Evolutionary conservation across 2,329 filamentous ascomycete genomes (phyloP).

Genomic region (Sporothrix humicola): DNA sequence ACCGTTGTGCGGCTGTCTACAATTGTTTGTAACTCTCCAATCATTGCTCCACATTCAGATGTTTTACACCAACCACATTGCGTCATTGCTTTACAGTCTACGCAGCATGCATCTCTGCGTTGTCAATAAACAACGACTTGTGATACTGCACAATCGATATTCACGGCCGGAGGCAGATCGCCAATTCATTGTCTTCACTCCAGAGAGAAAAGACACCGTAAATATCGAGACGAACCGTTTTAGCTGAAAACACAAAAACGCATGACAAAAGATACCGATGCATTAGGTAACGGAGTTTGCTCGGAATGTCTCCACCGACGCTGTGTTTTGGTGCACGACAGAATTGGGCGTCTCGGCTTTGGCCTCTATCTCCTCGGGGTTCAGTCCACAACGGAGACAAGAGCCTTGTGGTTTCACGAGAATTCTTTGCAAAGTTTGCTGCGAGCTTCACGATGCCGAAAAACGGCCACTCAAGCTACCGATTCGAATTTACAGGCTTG

Average conservation of each 20-base stretch:
- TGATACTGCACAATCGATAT: background rate
- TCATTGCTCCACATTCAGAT: too few species aligned
- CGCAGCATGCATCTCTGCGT: too few species aligned
- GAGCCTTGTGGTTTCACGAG: background rate
- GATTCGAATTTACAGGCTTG: background rate
- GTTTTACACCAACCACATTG: too few species aligned
- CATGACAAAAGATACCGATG: slow-evolving; percentile 10
- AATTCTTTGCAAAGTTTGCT: background rate
- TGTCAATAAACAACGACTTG: background rate
- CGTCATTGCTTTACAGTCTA: too few species aligned
- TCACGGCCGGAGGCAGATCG: background rate
- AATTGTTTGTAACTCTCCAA: too few species aligned
- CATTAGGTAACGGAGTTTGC: background rate
- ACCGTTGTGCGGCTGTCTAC: background rate
- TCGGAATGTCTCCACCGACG: background rate
- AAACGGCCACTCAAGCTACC: background rate
- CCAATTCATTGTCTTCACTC: background rate
- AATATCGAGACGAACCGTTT: background rate
- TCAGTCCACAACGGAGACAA: background rate
- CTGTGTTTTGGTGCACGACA: background rate
- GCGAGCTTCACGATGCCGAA: background rate
- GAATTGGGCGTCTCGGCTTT: slow-evolving; percentile 5
- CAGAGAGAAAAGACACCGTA: background rate
- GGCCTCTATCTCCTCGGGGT: slow-evolving; percentile 4
- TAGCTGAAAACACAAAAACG: background rate